Conservation (phyloP, 768 basidiomycete species). For the Trametes gibbosa region DNA sequence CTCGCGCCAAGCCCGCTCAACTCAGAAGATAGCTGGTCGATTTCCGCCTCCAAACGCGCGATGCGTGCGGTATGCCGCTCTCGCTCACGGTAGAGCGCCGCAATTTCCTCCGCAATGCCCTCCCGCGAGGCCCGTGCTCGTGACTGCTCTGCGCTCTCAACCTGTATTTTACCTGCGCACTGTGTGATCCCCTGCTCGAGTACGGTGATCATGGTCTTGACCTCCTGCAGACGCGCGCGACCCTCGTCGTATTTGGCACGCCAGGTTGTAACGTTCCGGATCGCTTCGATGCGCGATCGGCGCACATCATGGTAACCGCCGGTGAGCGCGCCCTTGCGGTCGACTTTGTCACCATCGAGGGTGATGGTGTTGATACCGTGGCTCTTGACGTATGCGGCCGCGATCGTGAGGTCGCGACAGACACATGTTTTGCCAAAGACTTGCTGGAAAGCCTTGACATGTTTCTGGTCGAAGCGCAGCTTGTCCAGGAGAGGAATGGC, state of each 20-base stretch:
- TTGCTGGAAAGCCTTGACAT: constrained; percentile 87
- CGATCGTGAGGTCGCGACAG: constrained; percentile 87
- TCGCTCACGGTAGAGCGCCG: constrained; percentile 58
- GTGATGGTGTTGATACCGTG: constrained; percentile 97
- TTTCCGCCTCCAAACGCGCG: constrained; percentile 59
- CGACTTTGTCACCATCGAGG: constrained; percentile 95
- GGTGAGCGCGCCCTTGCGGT: constrained; percentile 92
- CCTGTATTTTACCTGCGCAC: constrained; percentile 68
- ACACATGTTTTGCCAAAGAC: constrained; percentile 98
- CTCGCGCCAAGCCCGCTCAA: constrained; percentile 59
- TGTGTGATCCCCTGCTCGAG: constrained; percentile 88
- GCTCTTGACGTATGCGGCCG: constrained; percentile 90
- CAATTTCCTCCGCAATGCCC: constrained; percentile 59
- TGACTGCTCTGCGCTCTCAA: constrained; percentile 64
- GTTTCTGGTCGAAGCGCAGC: constrained; percentile 67
- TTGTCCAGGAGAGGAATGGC: constrained; percentile 82
- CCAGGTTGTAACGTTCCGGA: constrained; percentile 77
- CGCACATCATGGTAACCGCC: constrained; percentile 95
- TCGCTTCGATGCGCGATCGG: constrained; percentile 84
- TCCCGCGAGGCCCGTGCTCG: constrained; percentile 70
- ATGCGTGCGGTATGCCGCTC: constrained; percentile 65
- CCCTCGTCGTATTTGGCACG: constrained; percentile 67
- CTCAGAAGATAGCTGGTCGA: constrained; percentile 74
- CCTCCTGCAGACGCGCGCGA: constrained; percentile 62
- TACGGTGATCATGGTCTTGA: constrained; percentile 62